Conservation (phyloP, 139 green algal genomes). For the Micromonas pusilla region DNA sequence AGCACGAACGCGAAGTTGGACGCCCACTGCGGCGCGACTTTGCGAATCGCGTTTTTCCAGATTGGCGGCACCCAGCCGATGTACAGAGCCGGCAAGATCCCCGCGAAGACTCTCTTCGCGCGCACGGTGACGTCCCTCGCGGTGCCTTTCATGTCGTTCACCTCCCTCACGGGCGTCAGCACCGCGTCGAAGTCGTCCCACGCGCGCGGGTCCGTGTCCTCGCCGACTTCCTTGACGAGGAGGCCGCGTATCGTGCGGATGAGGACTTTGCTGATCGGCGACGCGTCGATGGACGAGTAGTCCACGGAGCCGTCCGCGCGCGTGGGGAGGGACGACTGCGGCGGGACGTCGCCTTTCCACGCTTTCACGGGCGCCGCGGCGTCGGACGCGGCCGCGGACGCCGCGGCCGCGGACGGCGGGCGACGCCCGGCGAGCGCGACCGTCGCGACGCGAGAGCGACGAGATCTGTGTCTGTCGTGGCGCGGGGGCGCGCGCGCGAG, state of each 20-base stretch:
- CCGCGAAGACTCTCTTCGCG: constrained; percentile 32
- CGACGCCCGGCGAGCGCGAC: no score
- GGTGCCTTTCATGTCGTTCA: constrained; percentile 34
- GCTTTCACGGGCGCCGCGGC: no score
- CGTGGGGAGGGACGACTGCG: no score
- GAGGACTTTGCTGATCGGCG: constrained; percentile 16
- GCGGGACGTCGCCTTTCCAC: no score
- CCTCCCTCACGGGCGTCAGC: constrained; percentile 29
- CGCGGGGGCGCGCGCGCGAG: no score
- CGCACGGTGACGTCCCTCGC: constrained; percentile 28
- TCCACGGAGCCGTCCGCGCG: constrained; percentile 21
- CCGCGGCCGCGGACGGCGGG: no score
- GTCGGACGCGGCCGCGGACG: no score
- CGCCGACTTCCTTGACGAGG: constrained; percentile 21
- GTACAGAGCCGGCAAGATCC: constrained; percentile 28
- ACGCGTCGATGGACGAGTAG: constrained; percentile 30
- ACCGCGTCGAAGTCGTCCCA: constrained; percentile 25
- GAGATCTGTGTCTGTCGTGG: no score
- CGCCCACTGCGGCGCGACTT: constrained; percentile 20
- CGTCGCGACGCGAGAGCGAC: no score
- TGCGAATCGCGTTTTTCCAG: constrained; percentile 26
- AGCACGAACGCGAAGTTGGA: constrained; percentile 26
- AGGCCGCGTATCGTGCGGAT: constrained; percentile 17
- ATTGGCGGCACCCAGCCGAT: constrained; percentile 32
- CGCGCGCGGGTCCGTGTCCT: constrained; percentile 19